Conservation (phyloP, 805 yeast genomes). For the Naumovozyma dairenensis region DNA sequence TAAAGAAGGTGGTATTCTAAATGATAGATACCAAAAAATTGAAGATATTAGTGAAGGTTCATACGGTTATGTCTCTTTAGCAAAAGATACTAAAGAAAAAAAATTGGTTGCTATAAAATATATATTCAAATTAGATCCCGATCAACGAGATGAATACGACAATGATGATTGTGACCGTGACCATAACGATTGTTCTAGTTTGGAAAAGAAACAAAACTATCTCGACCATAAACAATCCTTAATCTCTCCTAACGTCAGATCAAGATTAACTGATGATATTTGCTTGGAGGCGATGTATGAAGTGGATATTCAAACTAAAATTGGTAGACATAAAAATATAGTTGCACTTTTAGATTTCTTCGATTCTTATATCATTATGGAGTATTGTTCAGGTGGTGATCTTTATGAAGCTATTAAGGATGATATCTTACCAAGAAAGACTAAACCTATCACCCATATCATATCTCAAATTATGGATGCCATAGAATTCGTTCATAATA, state of each 20-base stretch:
- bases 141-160: too few species aligned
- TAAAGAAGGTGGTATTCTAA: constrained; percentile 42
- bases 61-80: constrained; percentile 83
- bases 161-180: constrained; percentile 17
- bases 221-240: constrained; percentile 24
- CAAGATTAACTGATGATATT: constrained; percentile 32
- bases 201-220: constrained; percentile 18
- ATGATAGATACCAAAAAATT: constrained; percentile 55
- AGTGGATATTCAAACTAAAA: constrained; percentile 50
- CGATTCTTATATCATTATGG: constrained; percentile 64
- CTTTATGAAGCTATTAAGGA: constrained; percentile 67
- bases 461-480: constrained; percentile 61
- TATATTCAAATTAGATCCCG: constrained; percentile 51
- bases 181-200: constrained; percentile 9
- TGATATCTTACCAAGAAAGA: constrained; percentile 45
- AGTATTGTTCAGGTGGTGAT: constrained; percentile 83
- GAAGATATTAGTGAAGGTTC: constrained; percentile 84
- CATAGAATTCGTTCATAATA: constrained; percentile 59
- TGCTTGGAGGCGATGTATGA: constrained; percentile 59
- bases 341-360: constrained; percentile 53
- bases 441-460: constrained; percentile 41
- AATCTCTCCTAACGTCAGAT: constrained; percentile 28
- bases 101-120: constrained; percentile 77
- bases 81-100: constrained; percentile 49
- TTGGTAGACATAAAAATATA: constrained; percentile 50